Evolutionary conservation across 2,329 filamentous ascomycete species (phyloP).

Genomic region (Cercospora zeina): DNA sequence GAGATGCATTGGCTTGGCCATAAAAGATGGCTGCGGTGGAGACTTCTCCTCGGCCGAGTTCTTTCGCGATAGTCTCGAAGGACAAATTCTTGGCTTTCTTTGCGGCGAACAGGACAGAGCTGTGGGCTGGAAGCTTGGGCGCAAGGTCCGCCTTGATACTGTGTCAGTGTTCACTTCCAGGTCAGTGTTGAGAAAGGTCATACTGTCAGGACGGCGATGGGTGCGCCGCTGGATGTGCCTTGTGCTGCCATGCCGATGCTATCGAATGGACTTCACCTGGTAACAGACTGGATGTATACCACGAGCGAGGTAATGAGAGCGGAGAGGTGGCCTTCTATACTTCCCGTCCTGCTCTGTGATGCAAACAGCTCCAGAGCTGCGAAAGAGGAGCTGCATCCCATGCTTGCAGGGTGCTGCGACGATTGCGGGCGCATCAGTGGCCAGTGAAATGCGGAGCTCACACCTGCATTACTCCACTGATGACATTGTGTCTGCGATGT

Average conservation of each 20-base stretch:
- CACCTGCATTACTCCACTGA: constrained; percentile 4
- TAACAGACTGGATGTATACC: not conserved
- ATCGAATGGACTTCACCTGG: not conserved
- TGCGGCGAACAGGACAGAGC: constrained; percentile 73
- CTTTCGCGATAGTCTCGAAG: constrained; percentile 74
- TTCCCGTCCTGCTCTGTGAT: constrained; percentile 12
- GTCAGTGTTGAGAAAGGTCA: not conserved
- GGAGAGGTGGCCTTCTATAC: constrained; percentile 9
- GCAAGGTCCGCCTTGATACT: constrained; percentile 61
- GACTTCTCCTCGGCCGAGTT: constrained; percentile 77
- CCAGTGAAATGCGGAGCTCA: constrained; percentile 1
- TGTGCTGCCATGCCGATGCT: constrained; percentile 22
- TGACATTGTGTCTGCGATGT: not conserved
- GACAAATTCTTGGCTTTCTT: constrained; percentile 74
- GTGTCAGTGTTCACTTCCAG: constrained; percentile 4
- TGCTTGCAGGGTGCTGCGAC: constrained; percentile 20
- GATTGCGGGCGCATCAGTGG: constrained; percentile 8
- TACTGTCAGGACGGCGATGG: constrained; percentile 31
- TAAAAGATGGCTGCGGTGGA: constrained; percentile 88
- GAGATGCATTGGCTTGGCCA: constrained; percentile 73
- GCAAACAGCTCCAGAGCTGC: constrained; percentile 17
- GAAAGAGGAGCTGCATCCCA: constrained; percentile 12
- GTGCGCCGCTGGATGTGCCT: constrained; percentile 30
- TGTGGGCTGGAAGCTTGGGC: constrained; percentile 68
- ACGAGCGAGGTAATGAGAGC: not conserved